These are phyloP conservation scores for Saccharum officinarum DNA, from an alignment of 176 grass and related monocot genomes.

Conservation along the genomic window DNA sequence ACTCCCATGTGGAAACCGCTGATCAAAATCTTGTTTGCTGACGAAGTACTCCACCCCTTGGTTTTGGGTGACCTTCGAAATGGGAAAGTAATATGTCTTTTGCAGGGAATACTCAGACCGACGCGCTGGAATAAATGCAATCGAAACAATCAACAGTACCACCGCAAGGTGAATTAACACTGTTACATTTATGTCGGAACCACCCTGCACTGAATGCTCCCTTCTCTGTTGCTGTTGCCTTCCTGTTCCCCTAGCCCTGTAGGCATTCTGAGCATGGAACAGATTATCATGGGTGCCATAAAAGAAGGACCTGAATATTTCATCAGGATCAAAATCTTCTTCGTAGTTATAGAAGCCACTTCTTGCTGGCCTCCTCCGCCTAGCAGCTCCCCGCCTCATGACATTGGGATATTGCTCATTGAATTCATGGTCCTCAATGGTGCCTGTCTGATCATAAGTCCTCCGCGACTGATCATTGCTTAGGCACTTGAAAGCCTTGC, in stretches of 20 bases:
- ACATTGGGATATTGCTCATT: conserved; percentile 57
- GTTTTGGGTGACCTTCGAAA: conserved; percentile 65
- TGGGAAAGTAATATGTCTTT: conserved; percentile 56
- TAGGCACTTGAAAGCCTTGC: conserved; percentile 90
- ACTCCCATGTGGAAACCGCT: conserved; percentile 63
- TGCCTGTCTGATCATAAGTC: conserved; percentile 67
- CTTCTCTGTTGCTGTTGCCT: conserved; percentile 48
- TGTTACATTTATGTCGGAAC: conserved; percentile 41
- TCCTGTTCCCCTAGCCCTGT: conserved; percentile 51
- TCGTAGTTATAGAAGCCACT: conserved; percentile 62
- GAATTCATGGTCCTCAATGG: conserved; percentile 60
- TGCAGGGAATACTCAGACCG: conserved; percentile 71
- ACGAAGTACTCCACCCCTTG: conserved; percentile 83
- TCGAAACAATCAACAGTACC: conserved; percentile 47
- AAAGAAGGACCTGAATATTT: conserved; percentile 87
- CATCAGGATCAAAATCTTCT: conserved; percentile 75
- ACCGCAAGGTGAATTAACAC: conserved; percentile 50
- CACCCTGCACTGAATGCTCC: conserved; percentile 43
- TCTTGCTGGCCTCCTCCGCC: conserved; percentile 50
- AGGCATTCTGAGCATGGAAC: conserved; percentile 37
- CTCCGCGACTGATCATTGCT: conserved; percentile 73
- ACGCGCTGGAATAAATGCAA: conserved; percentile 54
- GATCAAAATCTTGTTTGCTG: conserved; percentile 77
- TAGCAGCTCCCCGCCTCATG: conserved; percentile 44
- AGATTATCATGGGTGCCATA: conserved; percentile 64